Conservation (phyloP, 1,139 yeast genomes). For the Pichia sp. region DNA sequence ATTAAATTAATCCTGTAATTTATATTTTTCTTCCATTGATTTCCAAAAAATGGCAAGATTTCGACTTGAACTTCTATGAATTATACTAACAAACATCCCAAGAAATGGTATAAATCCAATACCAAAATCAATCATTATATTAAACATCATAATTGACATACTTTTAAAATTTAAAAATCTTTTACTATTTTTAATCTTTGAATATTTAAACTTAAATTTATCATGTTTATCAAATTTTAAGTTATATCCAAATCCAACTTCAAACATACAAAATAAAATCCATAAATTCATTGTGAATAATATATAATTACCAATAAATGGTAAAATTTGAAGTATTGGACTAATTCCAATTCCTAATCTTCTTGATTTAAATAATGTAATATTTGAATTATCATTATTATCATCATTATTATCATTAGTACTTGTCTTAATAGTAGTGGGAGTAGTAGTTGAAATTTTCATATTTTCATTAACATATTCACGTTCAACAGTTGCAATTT, state of each 20-base stretch:
- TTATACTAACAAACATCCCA: slow-evolving; percentile 62
- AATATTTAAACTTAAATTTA: background rate
- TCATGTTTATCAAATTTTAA: background rate
- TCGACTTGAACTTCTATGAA: slow-evolving; percentile 70
- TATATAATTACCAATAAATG: slow-evolving; percentile 32
- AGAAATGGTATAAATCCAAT: slow-evolving; percentile 68
- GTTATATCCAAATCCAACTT: slow-evolving; percentile 47
- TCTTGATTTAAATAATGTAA: slow-evolving; percentile 2
- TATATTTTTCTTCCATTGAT: slow-evolving; percentile 6
- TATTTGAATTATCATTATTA: background rate
- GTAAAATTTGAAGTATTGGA: slow-evolving; percentile 63
- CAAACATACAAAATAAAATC: slow-evolving; percentile 45
- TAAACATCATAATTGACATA: slow-evolving; percentile 49
- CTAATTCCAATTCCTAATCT: slow-evolving; percentile 57
- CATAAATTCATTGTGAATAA: slow-evolving; percentile 36
- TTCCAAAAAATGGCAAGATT: slow-evolving; percentile 32
- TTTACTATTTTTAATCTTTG: background rate
- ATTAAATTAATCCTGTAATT: background rate
- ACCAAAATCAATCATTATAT: slow-evolving; percentile 57
- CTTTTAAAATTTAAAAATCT: slow-evolving; percentile 22
- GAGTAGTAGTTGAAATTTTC: background rate
- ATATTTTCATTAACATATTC: slow-evolving; percentile 1
- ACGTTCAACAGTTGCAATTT: background rate
- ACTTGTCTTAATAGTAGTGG: background rate
- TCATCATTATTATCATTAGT: background rate